Percentiles rank a stretch among this genome's conserved stretches.
These are phyloP conservation scores for Spathaspora hagerdaliae DNA, from an alignment of 805 yeast species.

Conservation along the genomic window DNA sequence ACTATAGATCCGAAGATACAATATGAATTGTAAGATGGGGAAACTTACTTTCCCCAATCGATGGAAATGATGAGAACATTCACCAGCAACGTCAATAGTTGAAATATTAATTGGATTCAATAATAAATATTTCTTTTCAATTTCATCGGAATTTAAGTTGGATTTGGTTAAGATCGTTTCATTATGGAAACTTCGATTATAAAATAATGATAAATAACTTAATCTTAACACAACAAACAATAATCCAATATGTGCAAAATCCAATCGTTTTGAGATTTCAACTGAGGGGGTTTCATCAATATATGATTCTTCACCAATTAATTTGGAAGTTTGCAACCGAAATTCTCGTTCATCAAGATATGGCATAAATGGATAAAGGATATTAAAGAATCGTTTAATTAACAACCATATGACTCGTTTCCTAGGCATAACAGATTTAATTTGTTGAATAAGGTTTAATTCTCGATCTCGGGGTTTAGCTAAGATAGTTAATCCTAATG, in stretches of 20 bases:
- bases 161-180: slow-evolving; percentile 20
- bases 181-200: slow-evolving; percentile 23
- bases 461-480: slow-evolving; percentile 17
- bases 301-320: slow-evolving; percentile 36
- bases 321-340: slow-evolving; percentile 31
- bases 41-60: slow-evolving; percentile 34
- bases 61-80: slow-evolving; percentile 54
- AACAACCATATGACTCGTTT: slow-evolving; percentile 49
- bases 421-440: slow-evolving; percentile 42
- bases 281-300: slow-evolving; percentile 21
- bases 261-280: slow-evolving; percentile 32
- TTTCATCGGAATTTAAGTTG: slow-evolving; percentile 19
- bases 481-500: slow-evolving; percentile 12
- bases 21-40: slow-evolving; percentile 26
- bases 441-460: slow-evolving; percentile 28
- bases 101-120: slow-evolving; percentile 45
- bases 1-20: slow-evolving; percentile 25
- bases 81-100: slow-evolving; percentile 46
- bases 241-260: slow-evolving; percentile 36
- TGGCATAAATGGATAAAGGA: slow-evolving; percentile 58
- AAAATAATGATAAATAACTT: slow-evolving; percentile 37
- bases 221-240: slow-evolving; percentile 40
- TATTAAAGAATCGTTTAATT: slow-evolving; percentile 53
- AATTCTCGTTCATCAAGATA: slow-evolving; percentile 56
- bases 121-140: slow-evolving; percentile 34